Base-by-base conservation (phyloP, 2,329 filamentous ascomycete genomes). In the Microascus cirrosus region DNA sequence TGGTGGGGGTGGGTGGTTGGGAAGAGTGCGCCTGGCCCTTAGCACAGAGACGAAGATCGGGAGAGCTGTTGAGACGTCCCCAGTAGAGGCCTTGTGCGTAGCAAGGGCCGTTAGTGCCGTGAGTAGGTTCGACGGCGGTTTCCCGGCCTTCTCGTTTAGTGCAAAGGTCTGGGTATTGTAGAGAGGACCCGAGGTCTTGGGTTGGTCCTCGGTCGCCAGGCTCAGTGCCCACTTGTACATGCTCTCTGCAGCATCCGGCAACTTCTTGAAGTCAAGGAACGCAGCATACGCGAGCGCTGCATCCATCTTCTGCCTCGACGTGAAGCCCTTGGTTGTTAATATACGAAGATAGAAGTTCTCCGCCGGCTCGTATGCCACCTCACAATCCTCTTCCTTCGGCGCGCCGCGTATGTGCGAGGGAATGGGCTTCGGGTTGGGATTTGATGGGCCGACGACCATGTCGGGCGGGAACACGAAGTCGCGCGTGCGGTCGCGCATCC, bases 31-130 rank as follows among this genome's bases (percentile, higher is more conserved):
- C 25, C 90, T 84, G 10, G 90, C 88, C 62, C 89, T 85, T 12
- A 97, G 83, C 52, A 95, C 76, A 32, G 91, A 95, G 48, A 95
- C 78, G 65, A 95, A 87, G 56, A 95, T 89, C 2, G 93, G 89
- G 1, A 97, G 79, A 1, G 93, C 90, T 3, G 78, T 72, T 7
- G 82, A 71, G 20, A 90, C 67, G 62, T 91, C 81, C 20, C 83
- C 86, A 58, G 77, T 79, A 52, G 83, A 80, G 7, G 92, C 93
- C 63, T 86, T 83, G 72, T 94, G 88, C 15, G 86, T 86, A 3
- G 88, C 92, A 1, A 95, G 76, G 13, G 87, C 86, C 0, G 90
- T 96, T 42, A 90, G 81, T 2, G 87, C 81, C 25, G 79, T 79
- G 51, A 96, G 76, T 1, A 96, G 70, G 65, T 96, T 97, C 6